Base-by-base conservation (phyloP, 345 rosid species). In the Streptanthus diversifolius region DNA sequence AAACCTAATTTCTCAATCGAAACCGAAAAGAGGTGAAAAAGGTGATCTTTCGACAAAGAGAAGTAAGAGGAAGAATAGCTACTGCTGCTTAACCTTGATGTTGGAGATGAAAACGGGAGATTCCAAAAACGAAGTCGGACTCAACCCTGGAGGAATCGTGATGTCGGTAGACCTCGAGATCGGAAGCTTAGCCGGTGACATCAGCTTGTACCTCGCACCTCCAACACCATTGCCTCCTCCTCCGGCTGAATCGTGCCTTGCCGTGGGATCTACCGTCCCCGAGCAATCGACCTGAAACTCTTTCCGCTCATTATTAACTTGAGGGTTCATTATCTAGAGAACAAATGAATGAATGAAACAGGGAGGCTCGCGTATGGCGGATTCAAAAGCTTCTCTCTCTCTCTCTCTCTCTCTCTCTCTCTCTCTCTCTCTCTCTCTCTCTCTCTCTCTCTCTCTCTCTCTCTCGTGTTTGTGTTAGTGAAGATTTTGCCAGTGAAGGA, bases 141-240 rank as follows among this genome's bases (percentile, higher is more conserved):
- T 92, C 66, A 87, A 83, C 8, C 93, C 96, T 8, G 97, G 92
- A 62, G 97, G 96, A 80, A 90, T 82, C 73, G 86, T 83, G 68
- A 88, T 82, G 63, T 88, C 86, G 36, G 87, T 55, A 7, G 92
- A 82, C 81, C 99, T 81, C 44, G 97, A 92, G 93, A 92, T 95
- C 88, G 99, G 98, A 39, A 95, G 89, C 91, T 87, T 95, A 17
- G 98, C 96, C 58, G 99, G 99, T 36, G 99, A 91, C 88, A 95
- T 86, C 13, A 95, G 85, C 90, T 84, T 90, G 77, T 95, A 95
- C 84, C 97, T 82, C 5, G 99, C 96, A 36, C 95, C 87, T 13
- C 84, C 79, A 4, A 70, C 80, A 11, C 70, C 77, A 35, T 55
- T 44, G 25, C 45, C 61, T 39, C 47, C 76, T 58, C 57, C 44